These are phyloP conservation scores for Sugiyamaella castrensis DNA, from an alignment of 1,139 yeast genomes.

Conservation along the genomic window DNA sequence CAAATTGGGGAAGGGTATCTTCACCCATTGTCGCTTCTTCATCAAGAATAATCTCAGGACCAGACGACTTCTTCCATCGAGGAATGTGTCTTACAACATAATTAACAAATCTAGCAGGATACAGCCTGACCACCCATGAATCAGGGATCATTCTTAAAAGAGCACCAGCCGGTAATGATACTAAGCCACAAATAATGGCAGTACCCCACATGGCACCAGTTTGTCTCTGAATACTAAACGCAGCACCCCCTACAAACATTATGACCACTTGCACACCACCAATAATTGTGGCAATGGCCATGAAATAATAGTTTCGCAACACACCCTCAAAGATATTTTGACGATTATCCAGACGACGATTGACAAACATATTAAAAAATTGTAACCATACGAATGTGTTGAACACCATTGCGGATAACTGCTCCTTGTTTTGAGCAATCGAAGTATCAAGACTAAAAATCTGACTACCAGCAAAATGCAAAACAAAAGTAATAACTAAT, in stretches of 20 bases:
- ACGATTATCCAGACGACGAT: constrained; percentile 89
- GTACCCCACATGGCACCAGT: constrained; percentile 88
- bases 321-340: constrained; percentile 81
- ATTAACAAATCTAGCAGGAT: constrained; percentile 59
- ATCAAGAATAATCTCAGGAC: constrained; percentile 25
- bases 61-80: constrained; percentile 1
- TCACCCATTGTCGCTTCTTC: constrained; percentile 25
- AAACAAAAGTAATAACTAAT: constrained; percentile 67
- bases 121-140: constrained; percentile 61
- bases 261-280: constrained; percentile 82
- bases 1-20: constrained; percentile 16
- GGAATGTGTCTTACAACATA: constrained; percentile 6
- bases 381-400: constrained; percentile 98
- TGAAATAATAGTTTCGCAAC: constrained; percentile 76
- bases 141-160: constrained; percentile 81
- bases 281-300: constrained; percentile 66
- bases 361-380: constrained; percentile 86
- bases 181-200: constrained; percentile 76
- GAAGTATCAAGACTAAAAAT: constrained; percentile 36
- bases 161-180: constrained; percentile 78
- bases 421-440: constrained; percentile 47
- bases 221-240: constrained; percentile 77
- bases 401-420: constrained; percentile 81
- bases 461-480: constrained; percentile 72
- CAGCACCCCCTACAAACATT: constrained; percentile 97